Base-by-base conservation (phyloP, 2,329 filamentous ascomycete genomes). In the Dactylellina cionopaga region DNA sequence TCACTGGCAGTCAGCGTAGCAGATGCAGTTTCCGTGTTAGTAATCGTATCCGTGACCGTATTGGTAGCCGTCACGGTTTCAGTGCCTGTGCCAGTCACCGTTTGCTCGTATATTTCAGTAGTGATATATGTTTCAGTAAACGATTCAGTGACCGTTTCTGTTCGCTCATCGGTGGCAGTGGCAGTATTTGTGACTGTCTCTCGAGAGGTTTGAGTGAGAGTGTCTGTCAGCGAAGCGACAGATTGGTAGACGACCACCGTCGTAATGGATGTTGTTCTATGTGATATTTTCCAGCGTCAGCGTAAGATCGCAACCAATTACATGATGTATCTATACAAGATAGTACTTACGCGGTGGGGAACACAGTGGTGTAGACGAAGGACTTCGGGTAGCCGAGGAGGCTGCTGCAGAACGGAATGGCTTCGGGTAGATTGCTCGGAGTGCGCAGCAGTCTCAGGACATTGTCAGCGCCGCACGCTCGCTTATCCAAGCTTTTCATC, bases 361-460 rank as follows among this genome's bases (percentile, higher is more conserved):
- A 31, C 5, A 68, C 19, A 2, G 63, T 68, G 11, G 63, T 46
- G 24, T 49, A 58, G 19, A 43, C 10, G 17, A 33, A 24, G n/a
- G 6, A 7, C 4, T 13, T 27, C 11, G 63, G 41, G 3, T 29
- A 17, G 0, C 35, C 44, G 17, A 68, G 51, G 10, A 51, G 17
- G 24, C 27, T 41, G 19, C 62, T 66, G 19, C 62, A 66, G 27
- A 33, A 66, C 13, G 62, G 62, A 13, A 66, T 9, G 2, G 63
- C 43, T 2, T 68, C 49, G 1, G 52, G 43, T 2, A 68, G 19
- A 29, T 68, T 68, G 10, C n/a, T 17, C 3, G 62, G 62, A 0
- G 39, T 49, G 9, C 63, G 41, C 6, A 68, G n/a, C 15, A 68
- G 17, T 37, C 63, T 49, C 9, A 68, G 7, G 15, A 44, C 5